Evolutionary conservation across 2,329 filamentous ascomycete species (phyloP).

Genomic region (Chaetomiaceae sp.): DNA sequence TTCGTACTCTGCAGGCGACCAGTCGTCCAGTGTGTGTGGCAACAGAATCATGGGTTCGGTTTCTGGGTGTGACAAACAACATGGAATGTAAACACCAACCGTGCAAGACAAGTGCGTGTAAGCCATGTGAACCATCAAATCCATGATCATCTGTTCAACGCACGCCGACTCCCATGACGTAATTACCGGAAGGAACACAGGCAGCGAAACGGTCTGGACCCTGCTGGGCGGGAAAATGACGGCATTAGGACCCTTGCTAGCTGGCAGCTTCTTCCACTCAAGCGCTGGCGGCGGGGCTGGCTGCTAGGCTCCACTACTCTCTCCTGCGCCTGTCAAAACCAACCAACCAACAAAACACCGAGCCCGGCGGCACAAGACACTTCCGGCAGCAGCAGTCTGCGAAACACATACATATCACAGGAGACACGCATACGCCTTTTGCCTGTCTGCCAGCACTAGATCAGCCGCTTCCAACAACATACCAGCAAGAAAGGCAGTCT

Average conservation of each 20-base stretch:
- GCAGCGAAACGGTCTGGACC: slow-evolving; percentile 8
- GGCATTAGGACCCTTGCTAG: slow-evolving; percentile 9
- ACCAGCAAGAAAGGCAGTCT: too few species aligned
- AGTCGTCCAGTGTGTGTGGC: too few species aligned
- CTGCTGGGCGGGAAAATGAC: slow-evolving; percentile 11
- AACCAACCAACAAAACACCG: slow-evolving; percentile 5
- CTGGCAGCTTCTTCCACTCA: not conserved
- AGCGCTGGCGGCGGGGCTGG: not conserved
- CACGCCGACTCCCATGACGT: slow-evolving; percentile 8
- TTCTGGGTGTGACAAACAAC: too few species aligned
- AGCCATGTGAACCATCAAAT: not conserved
- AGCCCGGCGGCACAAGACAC: not conserved
- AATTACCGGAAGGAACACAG: slow-evolving; percentile 8
- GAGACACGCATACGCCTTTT: too few species aligned
- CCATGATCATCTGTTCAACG: too few species aligned
- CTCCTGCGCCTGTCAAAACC: not conserved
- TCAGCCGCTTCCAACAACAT: not conserved
- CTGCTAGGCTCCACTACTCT: not conserved
- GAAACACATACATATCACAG: too few species aligned
- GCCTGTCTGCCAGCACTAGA: not conserved
- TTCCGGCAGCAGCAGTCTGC: not conserved
- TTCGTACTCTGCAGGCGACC: too few species aligned
- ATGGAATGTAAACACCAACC: too few species aligned
- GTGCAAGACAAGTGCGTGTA: too few species aligned
- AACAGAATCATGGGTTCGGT: too few species aligned